Conservation (phyloP, 345 rosid genomes). For the Schrenkiella parvula region DNA sequence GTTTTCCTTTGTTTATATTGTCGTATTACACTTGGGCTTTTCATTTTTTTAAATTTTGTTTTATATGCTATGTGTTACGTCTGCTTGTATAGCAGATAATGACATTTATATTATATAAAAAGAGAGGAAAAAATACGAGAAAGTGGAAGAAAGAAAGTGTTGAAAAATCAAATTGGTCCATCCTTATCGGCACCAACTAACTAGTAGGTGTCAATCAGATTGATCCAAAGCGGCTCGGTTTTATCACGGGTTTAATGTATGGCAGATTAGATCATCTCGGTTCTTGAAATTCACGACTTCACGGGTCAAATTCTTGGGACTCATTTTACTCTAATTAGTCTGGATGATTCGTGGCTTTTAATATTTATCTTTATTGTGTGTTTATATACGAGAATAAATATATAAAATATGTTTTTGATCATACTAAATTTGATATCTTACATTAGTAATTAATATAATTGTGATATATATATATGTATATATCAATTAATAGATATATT, state of each 20-base stretch:
- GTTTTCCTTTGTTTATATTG: background rate
- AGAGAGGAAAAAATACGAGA: background rate
- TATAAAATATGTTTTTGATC: no score
- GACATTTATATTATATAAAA: slow-evolving; percentile 16
- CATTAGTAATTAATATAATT: no score
- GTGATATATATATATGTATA: no score
- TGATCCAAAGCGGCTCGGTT: slow-evolving; percentile 8
- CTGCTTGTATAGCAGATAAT: background rate
- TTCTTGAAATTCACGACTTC: background rate
- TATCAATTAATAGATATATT: no score
- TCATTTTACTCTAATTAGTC: background rate
- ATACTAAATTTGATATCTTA: no score
- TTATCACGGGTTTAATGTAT: slow-evolving; percentile 12
- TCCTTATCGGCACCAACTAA: slow-evolving; percentile 33
- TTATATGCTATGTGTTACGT: slow-evolving; percentile 9
- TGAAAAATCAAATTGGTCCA: slow-evolving; percentile 23
- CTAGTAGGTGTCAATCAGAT: slow-evolving; percentile 21
- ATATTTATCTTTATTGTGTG: background rate
- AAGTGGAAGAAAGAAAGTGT: slow-evolving; percentile 2
- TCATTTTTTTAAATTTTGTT: background rate
- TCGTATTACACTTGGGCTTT: background rate
- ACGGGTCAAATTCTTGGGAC: background rate
- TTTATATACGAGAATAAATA: no score
- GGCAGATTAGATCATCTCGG: background rate
- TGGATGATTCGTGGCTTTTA: background rate